Base-by-base conservation (phyloP, 1,139 yeast species). In the Saccharomyces hybrid region DNA sequence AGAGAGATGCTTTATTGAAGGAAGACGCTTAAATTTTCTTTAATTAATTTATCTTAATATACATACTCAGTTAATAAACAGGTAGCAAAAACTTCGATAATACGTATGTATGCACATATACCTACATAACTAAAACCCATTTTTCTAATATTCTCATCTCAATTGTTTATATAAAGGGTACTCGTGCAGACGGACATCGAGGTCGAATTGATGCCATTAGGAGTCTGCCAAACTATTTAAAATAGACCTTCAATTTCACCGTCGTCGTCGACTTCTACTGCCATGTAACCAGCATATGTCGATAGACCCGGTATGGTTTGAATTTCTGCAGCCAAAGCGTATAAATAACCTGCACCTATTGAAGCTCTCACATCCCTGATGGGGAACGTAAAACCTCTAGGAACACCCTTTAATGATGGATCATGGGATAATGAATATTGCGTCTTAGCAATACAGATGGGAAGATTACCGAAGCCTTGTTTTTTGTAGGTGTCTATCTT, bases 1-100 rank as follows among this genome's bases (percentile, higher is more conserved):
- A 93, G 96, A 88, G 93, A 80, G 97, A 91, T 75, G 97, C 97
- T 80, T 84, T 90, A 73, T 79, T 84, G 71, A 77, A 74, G 69
- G 78, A 73, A 65, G 77, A 75, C 59, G 75, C 76, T 68, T 73
- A 73, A 71, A 19, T 38, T 16, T 19, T 38, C 25, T 16, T 16
- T 38, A 38, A 38, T 38, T 38, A 38, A 11, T 38, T 38, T 38
- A 19, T 23, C 44, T 38, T 38, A 38, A 16, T 38, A 19, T 19
- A 38, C 44, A 38, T 16, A 38, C 44, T 38, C 44, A 38, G 19
- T 38, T 9, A 38, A 38, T 38, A 38, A 38, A 38, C 44, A 38
- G 19, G 19, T 38, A 14, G 44, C 44, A 38, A 38, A 16, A 38
- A 16, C 44, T 38, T 38, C 44, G 19, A 25, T 38, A 38, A 8